Conservation (phyloP, 176 grass and related monocot genomes). For the Bothriochloa decipiens region DNA sequence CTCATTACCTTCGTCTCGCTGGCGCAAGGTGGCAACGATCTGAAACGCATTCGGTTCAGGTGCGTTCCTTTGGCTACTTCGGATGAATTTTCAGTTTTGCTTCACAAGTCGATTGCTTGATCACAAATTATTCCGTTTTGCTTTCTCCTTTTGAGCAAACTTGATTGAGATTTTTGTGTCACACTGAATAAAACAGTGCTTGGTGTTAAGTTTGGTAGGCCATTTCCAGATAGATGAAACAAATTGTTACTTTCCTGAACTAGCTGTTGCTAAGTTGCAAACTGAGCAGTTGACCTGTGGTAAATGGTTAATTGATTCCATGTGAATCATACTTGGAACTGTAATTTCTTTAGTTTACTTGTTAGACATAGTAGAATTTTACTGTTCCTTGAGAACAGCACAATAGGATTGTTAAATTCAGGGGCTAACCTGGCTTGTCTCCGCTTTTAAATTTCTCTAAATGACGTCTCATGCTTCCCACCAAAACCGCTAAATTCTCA, state of each 20-base stretch:
- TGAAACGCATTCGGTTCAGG: slow-evolving; percentile 98
- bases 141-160: background rate
- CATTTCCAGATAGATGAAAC: background rate
- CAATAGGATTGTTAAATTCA: background rate
- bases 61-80: slow-evolving; percentile 33
- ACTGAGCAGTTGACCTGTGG: background rate
- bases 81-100: background rate
- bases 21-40: slow-evolving; percentile 89
- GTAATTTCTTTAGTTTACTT: background rate
- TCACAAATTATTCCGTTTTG: background rate
- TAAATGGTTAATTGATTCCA: slow-evolving; percentile 2
- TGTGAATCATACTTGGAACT: background rate
- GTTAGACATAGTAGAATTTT: background rate
- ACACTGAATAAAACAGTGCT: background rate
- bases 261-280: slow-evolving; percentile 10
- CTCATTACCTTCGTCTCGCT: slow-evolving; percentile 91
- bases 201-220: background rate
- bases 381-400: background rate
- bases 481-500: background rate
- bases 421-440: background rate
- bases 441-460: background rate
- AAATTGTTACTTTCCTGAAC: slow-evolving; percentile 29
- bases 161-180: background rate
- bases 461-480: background rate
- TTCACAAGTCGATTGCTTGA: slow-evolving; percentile 11